Evolutionary conservation across 345 rosid species (phyloP), one percentile per base, ranked within the genome.

Genomic region (Geranium rotundifolium): DNA sequence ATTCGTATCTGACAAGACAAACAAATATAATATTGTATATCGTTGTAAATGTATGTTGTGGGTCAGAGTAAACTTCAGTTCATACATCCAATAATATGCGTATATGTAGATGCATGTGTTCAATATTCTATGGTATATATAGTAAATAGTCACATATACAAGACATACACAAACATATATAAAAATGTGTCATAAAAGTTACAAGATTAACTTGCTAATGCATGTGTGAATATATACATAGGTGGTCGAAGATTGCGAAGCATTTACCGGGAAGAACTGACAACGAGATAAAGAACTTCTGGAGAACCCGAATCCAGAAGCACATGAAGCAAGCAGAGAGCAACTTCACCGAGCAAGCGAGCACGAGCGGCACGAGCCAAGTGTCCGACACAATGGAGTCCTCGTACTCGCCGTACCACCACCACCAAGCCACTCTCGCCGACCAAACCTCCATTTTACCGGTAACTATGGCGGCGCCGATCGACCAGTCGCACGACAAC

Each of bases 191-290:
- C 15, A 46, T 2, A 46, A 9, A 46, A 3, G 15, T 46, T 7
- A 14, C 15, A 46, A 46, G 27, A 23, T 23, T 46, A 46, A 46
- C 0, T 37, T 5, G 0, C 12, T 37, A 5, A 14, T 46, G 16
- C 8, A 9, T 46, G 27, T 46, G 3, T 46, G 3, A 9, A 46
- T 46, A 14, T 46, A 14, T 16, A 3, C 12, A 37, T 37, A 46
- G 52, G 52, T 46, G 52, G 52, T 46, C 52, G 52, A 46, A 89
- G 75, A 89, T 89, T 16, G 95, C 95, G 0, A 89, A 89, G 75
- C 95, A 89, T 65, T 75, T 89, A 10, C 95, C 95, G 19, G 96
- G 96, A 69, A 87, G 96, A 76, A 89, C 96, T 0, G 96, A 89
- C 66, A 89, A 89, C 57, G 96, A 89, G 58, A 89, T 89, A 63